These are phyloP conservation scores for Penicillium lividum DNA, from an alignment of 495 filamentous ascomycete genomes.

Conservation along the genomic window DNA sequence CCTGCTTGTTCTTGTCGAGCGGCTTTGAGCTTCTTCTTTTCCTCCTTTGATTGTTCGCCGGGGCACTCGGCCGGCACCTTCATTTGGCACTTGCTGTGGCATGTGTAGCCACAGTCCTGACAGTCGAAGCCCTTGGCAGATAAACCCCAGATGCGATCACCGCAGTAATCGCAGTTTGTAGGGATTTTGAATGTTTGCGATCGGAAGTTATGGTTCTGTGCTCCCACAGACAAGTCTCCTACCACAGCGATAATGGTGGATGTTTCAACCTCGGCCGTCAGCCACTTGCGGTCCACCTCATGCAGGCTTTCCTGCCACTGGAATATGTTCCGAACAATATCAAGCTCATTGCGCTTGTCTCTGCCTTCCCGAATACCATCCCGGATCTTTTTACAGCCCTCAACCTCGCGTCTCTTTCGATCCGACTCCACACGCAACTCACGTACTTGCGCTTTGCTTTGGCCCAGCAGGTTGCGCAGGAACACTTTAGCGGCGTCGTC, in stretches of 20 bases:
- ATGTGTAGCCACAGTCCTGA: constrained; percentile 94
- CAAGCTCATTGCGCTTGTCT: constrained; percentile 81
- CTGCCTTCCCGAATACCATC: constrained; percentile 75
- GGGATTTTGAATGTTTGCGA: constrained; percentile 98
- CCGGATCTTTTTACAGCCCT: constrained; percentile 67
- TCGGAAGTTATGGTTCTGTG: constrained; percentile 94
- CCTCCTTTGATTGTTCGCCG: constrained; percentile 89
- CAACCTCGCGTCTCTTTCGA: constrained; percentile 79
- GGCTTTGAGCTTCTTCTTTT: constrained; percentile 86
- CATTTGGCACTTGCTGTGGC: constrained; percentile 98
- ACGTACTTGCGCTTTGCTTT: constrained; percentile 79
- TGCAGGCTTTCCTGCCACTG: constrained; percentile 79
- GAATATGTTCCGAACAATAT: constrained; percentile 75
- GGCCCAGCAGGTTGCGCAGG: constrained; percentile 85
- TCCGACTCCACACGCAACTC: constrained; percentile 81
- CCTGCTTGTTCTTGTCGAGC: constrained; percentile 80
- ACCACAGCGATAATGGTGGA: constrained; percentile 82
- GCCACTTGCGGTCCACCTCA: constrained; percentile 78
- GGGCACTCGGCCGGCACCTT: constrained; percentile 96
- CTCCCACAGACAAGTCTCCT: constrained; percentile 87
- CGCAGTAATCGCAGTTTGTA: constrained; percentile 95
- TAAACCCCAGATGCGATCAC: constrained; percentile 94
- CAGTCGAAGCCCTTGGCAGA: constrained; percentile 96
- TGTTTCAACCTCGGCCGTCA: constrained; percentile 90
- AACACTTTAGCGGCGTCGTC: constrained; percentile 88